Evolutionary conservation across 257 asterid species (phyloP), one percentile per base, ranked within the genome.

Genomic region (Ajuga chamaepitys): DNA sequence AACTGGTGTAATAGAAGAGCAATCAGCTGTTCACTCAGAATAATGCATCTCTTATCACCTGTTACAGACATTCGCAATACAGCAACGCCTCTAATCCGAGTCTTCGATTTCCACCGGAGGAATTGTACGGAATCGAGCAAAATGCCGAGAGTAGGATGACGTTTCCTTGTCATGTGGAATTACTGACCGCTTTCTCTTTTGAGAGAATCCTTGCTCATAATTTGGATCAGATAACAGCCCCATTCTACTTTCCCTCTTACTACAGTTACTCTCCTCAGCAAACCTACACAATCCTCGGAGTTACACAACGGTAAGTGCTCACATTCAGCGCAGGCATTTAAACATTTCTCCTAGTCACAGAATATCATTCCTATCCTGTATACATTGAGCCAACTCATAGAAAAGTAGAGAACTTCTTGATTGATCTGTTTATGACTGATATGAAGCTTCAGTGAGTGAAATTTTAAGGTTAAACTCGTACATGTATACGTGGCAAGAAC

Each of bases 181-280:
- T 32, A 34, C 67, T 3, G 95, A 80, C 50, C 99, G 76, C 85
- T 72, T 87, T 58, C 74, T 81, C 80, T 73, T 93, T 20, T 37
- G 70, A 50, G 86, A 68, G 77, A 91, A 91, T 51, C 96, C 92
- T 54, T 66, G 83, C 70, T 74, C 89, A 9, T 75, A 76, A 70
- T 74, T 66, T 5, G 78, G 64, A 73, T 81, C 86, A 21, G 80
- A 67, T 64, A 87, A 70, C 30, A 79, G 77, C 9, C 83, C 91
- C 74, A 47, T 66, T 56, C 65, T 64, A 59, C 41, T 73, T 16
- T 71, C 82, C 65, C 74, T 82, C 56, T 72, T 74, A 56, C 74
- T 73, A 70, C 74, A 52, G 70, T 71, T 74, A 46, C 55, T 86
- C 77, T 81, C 87, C 47, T 78, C 78, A 38, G 78, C 74, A 11